Evolutionary conservation across 192 early-diverging fungal genomes (phyloP).

Genomic region (Rhizophagus clarus): DNA sequence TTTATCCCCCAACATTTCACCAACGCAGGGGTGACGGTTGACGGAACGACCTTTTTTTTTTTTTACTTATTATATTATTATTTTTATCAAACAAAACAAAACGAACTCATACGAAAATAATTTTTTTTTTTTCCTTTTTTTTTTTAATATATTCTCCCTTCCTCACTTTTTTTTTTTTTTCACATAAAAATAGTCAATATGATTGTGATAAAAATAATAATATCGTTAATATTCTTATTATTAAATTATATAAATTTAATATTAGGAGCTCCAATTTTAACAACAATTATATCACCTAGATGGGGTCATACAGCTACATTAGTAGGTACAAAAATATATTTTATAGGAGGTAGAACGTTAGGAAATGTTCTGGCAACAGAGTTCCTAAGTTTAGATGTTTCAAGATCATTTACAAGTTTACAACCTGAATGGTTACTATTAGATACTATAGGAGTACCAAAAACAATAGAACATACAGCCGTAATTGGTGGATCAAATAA

Average conservation of each 20-base stretch:
- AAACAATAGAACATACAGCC: slow-evolving; percentile 3
- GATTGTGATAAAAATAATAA: not conserved
- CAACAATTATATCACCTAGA: not conserved
- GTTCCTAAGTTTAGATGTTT: not conserved
- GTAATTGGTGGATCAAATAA: slow-evolving; percentile 22
- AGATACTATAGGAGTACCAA: slow-evolving; percentile 14
- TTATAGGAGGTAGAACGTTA: slow-evolving; percentile 6
- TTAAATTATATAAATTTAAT: not conserved
- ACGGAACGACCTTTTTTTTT: too few species aligned
- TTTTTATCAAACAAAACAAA: too few species aligned
- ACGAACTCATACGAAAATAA: too few species aligned
- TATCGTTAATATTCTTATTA: not conserved
- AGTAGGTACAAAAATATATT: slow-evolving; percentile 13
- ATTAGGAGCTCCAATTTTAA: not conserved
- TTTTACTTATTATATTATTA: too few species aligned
- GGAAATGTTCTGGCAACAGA: not conserved
- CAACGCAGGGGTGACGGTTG: too few species aligned
- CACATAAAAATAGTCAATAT: not conserved
- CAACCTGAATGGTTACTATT: not conserved
- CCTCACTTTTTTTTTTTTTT: too few species aligned
- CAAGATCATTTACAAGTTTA: not conserved
- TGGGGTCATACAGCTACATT: slow-evolving; percentile 15
- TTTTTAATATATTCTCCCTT: too few species aligned
- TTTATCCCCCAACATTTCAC: too few species aligned
- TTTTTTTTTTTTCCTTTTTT: too few species aligned